These are phyloP conservation scores for Coelastrella sp. DNA, from an alignment of 139 green algal genomes.

Conservation along the genomic window DNA sequence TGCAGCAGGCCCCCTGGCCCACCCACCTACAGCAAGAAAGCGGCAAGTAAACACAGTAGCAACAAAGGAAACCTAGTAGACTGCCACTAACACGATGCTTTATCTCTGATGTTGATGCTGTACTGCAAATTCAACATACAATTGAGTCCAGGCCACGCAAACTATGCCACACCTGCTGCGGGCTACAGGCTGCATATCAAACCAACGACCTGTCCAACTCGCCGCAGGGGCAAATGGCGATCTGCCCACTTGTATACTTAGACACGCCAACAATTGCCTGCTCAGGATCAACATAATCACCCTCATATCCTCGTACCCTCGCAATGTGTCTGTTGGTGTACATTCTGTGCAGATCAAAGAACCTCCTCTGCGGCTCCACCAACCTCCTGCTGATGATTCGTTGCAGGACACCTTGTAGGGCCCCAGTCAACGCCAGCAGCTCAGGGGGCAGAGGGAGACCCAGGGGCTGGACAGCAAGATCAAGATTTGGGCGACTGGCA, in stretches of 20 bases:
- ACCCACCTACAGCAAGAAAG: not conserved
- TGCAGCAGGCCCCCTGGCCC: slow-evolving; percentile 32
- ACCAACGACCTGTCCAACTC: no score
- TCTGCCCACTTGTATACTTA: no score
- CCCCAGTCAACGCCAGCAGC: not conserved
- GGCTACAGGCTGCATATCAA: no score
- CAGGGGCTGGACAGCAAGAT: slow-evolving; percentile 12
- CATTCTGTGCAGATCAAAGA: slow-evolving; percentile 37
- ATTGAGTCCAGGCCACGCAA: no score
- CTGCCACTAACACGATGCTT: not conserved
- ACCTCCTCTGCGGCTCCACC: slow-evolving; percentile 40
- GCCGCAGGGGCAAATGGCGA: no score
- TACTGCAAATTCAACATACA: no score
- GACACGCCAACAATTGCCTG: not conserved
- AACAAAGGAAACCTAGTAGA: not conserved
- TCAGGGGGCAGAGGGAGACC: not conserved
- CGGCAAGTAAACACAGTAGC: not conserved
- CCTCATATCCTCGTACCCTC: not conserved
- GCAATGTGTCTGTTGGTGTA: slow-evolving; percentile 18
- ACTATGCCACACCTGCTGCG: no score
- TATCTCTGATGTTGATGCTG: no score
- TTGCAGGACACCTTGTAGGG: slow-evolving; percentile 19
- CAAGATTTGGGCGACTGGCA: not conserved
- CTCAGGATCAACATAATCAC: not conserved
- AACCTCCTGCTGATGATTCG: slow-evolving; percentile 29